Conservation (phyloP, 1,284 basidiomycete genomes). For the Ustilago vetiveriae region DNA sequence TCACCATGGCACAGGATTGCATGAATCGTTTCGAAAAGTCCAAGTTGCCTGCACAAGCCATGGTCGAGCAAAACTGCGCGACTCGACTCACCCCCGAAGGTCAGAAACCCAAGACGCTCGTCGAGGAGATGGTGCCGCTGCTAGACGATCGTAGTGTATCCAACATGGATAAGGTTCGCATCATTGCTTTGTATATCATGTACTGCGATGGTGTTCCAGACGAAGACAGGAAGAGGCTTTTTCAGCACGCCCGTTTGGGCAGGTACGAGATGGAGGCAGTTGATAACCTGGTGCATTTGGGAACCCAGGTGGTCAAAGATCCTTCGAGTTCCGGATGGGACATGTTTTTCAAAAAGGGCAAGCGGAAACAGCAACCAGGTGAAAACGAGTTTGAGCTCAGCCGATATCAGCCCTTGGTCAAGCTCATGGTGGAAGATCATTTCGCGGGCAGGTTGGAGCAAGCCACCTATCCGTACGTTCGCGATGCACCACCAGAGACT, state of each 20-base stretch:
- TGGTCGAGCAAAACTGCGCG: slow-evolving; percentile 81
- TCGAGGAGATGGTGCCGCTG: slow-evolving; percentile 98
- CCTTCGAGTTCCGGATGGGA: slow-evolving; percentile 38
- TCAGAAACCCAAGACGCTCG: slow-evolving; percentile 70
- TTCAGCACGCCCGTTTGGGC: slow-evolving; percentile 92
- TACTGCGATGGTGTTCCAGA: slow-evolving; percentile 96
- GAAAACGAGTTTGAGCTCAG: slow-evolving; percentile 96
- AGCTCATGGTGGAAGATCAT: slow-evolving; percentile 90
- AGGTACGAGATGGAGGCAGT: slow-evolving; percentile 92
- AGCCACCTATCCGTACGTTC: slow-evolving; percentile 86
- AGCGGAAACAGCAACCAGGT: slow-evolving; percentile 77
- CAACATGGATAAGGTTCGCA: slow-evolving; percentile 84
- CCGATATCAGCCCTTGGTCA: slow-evolving; percentile 86
- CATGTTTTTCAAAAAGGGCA: slow-evolving; percentile 69
- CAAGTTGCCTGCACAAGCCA: slow-evolving; percentile 84
- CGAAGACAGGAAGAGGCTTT: slow-evolving; percentile 90
- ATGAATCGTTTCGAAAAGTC: slow-evolving; percentile 92
- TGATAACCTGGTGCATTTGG: slow-evolving; percentile 85
- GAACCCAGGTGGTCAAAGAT: slow-evolving; percentile 82
- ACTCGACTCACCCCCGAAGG: slow-evolving; percentile 64
- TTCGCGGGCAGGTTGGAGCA: slow-evolving; percentile 80
- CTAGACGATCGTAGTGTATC: slow-evolving; percentile 82
- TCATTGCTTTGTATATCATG: slow-evolving; percentile 95
- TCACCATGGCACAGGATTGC: slow-evolving; percentile 97
- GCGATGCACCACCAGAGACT: slow-evolving; percentile 77